phyloP scores from a whole-genome alignment of 1,284 basidiomycete genomes.

The Fomitopsis pinicola region DNA sequence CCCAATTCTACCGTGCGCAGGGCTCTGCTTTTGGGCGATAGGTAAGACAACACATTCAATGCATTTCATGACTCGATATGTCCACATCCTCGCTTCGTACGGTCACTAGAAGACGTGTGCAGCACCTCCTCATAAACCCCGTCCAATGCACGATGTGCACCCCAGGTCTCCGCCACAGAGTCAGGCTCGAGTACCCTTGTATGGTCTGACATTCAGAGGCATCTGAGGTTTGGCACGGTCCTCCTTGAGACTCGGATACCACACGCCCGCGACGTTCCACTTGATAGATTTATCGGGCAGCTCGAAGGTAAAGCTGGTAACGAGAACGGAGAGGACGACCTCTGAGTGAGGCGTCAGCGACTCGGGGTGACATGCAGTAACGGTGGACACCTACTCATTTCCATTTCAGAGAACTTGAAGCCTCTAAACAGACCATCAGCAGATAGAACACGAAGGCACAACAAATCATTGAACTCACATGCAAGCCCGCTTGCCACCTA shows the following conservation, averaged over 20 bases:
- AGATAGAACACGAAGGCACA: background rate
- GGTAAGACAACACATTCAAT: no score
- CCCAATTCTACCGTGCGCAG: no score
- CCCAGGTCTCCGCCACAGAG: no score
- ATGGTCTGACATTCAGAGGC: constrained; percentile 6
- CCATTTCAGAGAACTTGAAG: constrained; percentile 3
- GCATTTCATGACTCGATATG: no score
- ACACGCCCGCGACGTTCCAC: constrained; percentile 16
- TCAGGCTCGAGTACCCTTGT: background rate
- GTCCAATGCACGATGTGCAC: no score
- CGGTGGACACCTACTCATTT: background rate
- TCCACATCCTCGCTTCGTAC: no score
- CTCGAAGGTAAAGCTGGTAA: constrained; percentile 11
- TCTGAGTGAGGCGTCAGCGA: background rate
- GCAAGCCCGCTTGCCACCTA: constrained; percentile 3
- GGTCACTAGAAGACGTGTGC: no score
- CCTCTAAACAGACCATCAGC: background rate
- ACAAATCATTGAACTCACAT: background rate
- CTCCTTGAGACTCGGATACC: constrained; percentile 16
- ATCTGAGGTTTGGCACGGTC: constrained; percentile 9
- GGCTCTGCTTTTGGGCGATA: no score
- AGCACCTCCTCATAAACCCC: no score
- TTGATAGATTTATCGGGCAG: constrained; percentile 10
- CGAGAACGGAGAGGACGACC: constrained; percentile 9
- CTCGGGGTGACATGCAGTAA: background rate